phyloP scores from a whole-genome alignment of 345 rosid genomes.

The Hypericum perforatum region DNA sequence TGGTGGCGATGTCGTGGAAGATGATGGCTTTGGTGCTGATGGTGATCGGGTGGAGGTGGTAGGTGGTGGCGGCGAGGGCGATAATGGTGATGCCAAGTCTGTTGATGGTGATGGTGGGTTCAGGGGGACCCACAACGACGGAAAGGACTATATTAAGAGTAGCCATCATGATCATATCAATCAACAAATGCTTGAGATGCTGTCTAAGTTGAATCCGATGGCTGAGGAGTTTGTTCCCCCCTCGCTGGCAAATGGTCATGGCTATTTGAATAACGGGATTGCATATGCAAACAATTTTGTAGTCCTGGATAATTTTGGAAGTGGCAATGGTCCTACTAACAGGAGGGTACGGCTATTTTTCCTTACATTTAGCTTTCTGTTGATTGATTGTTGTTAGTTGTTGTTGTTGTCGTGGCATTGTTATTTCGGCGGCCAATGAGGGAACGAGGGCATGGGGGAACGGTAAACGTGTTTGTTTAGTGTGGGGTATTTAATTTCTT shows the following conservation, averaged over 20 bases:
- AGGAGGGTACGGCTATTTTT: conserved; percentile 50
- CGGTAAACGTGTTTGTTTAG: too few species aligned
- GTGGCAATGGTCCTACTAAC: conserved; percentile 38
- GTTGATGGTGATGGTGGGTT: conserved; percentile 14
- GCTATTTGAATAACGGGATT: conserved; percentile 43
- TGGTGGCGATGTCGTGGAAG: too few species aligned
- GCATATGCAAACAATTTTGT: conserved; percentile 49
- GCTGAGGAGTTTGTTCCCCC: conserved; percentile 94
- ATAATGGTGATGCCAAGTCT: too few species aligned
- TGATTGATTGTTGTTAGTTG: too few species aligned
- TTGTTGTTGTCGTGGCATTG: too few species aligned
- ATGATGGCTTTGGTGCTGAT: too few species aligned
- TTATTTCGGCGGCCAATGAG: too few species aligned
- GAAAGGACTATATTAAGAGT: too few species aligned
- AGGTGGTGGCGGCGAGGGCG: conserved; percentile 12
- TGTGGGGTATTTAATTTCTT: too few species aligned
- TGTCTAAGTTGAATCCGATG: conserved; percentile 91
- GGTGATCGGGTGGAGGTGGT: too few species aligned
- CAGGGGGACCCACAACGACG: conserved; percentile 7
- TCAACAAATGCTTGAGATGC: conserved; percentile 54
- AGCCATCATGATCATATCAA: conserved; percentile 24
- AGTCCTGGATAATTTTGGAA: conserved; percentile 33
- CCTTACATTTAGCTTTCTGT: too few species aligned
- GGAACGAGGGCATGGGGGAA: too few species aligned
- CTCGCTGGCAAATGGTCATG: conserved; percentile 37